Percentiles rank a stretch among this genome's conserved stretches.
Conservation (phyloP, 2,329 filamentous ascomycete species). For the Seiridium cupressi region DNA sequence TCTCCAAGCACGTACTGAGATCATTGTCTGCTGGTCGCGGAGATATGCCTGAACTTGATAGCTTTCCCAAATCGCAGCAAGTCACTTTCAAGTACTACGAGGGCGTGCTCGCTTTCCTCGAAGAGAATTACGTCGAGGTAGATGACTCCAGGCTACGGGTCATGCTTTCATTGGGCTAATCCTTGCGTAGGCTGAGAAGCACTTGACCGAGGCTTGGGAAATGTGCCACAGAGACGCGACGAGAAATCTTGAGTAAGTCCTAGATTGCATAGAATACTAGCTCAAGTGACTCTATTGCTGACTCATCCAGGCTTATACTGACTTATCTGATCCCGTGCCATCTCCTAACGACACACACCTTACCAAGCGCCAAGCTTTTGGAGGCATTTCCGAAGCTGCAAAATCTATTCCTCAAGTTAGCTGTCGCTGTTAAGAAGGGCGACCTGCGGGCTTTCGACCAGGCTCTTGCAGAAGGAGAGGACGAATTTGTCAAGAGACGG, state of each 20-base stretch:
- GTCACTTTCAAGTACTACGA: slow-evolving; percentile 97
- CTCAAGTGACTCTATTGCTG: slow-evolving; percentile 11
- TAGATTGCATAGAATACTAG: not conserved
- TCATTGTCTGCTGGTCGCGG: slow-evolving; percentile 73
- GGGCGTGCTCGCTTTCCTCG: slow-evolving; percentile 88
- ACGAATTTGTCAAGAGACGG: slow-evolving; percentile 88
- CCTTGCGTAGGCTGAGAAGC: slow-evolving; percentile 65
- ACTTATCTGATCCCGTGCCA: slow-evolving; percentile 94
- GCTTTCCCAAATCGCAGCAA: slow-evolving; percentile 85
- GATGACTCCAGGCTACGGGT: not conserved
- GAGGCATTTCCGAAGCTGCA: slow-evolving; percentile 74
- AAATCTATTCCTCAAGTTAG: slow-evolving; percentile 74
- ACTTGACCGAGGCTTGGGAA: slow-evolving; percentile 78
- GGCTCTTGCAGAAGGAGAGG: slow-evolving; percentile 77
- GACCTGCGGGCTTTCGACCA: slow-evolving; percentile 82
- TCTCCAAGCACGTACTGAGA: slow-evolving; percentile 86
- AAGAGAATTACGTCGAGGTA: slow-evolving; percentile 86
- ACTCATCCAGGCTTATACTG: slow-evolving; percentile 69
- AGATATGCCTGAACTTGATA: slow-evolving; percentile 77
- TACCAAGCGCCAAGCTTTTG: slow-evolving; percentile 73
- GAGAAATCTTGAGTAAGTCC: slow-evolving; percentile 77
- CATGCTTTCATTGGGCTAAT: slow-evolving; percentile 1
- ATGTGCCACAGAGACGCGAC: slow-evolving; percentile 71
- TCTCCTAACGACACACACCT: slow-evolving; percentile 80
- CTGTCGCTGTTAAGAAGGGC: slow-evolving; percentile 75